phyloP scores from a whole-genome alignment of 164 flowering plant genomes.

The Protea cynaroides region DNA sequence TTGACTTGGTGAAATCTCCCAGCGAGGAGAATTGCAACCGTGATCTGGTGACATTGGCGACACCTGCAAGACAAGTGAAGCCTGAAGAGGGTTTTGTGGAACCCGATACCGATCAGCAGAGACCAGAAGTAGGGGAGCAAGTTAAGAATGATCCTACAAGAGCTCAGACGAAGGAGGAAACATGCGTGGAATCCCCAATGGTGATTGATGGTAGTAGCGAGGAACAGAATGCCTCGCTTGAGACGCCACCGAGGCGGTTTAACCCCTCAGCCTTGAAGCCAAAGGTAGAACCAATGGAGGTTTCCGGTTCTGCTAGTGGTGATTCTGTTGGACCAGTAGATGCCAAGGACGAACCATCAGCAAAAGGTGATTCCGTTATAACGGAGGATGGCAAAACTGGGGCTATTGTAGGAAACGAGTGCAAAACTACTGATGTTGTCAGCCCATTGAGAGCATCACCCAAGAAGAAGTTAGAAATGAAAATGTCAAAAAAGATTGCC shows the following conservation, averaged over 20 bases:
- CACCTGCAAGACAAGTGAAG: background rate
- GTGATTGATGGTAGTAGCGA: background rate
- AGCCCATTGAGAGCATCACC: conserved; percentile 9
- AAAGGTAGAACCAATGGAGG: background rate
- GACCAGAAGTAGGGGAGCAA: background rate
- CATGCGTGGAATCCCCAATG: background rate
- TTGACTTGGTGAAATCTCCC: background rate
- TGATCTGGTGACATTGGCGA: conserved; percentile 13
- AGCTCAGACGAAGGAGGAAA: background rate
- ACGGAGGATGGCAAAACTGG: background rate
- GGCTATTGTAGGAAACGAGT: conserved; percentile 2
- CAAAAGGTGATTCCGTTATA: background rate
- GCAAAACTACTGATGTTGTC: background rate
- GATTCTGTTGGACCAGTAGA: background rate
- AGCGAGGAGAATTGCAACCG: background rate
- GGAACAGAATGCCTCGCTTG: background rate
- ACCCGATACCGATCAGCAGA: background rate
- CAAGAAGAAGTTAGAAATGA: conserved; percentile 23
- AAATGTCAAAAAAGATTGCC: conserved; percentile 30
- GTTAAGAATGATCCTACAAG: background rate
- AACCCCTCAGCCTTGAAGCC: conserved; percentile 13
- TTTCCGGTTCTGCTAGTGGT: background rate
- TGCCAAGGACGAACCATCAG: background rate
- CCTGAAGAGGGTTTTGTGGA: background rate
- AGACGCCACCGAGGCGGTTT: conserved; percentile 9